phyloP scores from a whole-genome alignment of 164 flowering plant species.

The Chimonanthus praecox region DNA sequence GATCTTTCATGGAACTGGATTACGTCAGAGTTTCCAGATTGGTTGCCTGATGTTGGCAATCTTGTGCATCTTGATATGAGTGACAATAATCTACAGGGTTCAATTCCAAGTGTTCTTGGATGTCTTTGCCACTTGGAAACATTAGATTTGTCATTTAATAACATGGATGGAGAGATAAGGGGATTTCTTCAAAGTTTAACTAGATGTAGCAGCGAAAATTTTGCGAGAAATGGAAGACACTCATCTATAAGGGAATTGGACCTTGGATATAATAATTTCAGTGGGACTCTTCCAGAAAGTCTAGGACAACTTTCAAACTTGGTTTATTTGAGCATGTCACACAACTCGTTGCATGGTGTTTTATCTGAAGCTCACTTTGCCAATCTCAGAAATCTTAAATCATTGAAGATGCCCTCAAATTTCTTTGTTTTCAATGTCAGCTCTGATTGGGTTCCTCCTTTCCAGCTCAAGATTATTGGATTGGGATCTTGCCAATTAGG shows the following conservation, averaged over 20 bases:
- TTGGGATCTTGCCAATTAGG: neutral
- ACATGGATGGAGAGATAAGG: neutral
- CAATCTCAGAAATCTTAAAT: neutral
- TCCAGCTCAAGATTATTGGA: neutral
- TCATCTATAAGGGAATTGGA: neutral
- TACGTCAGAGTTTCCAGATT: neutral
- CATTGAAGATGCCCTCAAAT: neutral
- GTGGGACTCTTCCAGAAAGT: neutral
- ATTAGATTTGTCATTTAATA: neutral
- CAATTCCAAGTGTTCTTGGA: neutral
- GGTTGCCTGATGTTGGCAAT: no score
- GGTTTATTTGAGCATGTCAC: fast-evolving
- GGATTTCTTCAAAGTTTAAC: neutral
- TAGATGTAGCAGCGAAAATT: neutral
- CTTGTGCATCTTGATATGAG: neutral
- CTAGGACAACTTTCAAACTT: neutral
- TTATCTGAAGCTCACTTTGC: neutral
- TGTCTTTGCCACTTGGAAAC: neutral
- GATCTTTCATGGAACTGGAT: neutral
- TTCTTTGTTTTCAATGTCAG: neutral
- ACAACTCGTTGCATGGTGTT: neutral
- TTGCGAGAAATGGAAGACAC: neutral
- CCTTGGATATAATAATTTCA: neutral
- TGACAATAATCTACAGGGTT: neutral
- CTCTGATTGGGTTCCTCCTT: conserved; percentile 4